Base-by-base conservation (phyloP, 1,284 basidiomycete species). In the Pyrrhoderma noxium region DNA sequence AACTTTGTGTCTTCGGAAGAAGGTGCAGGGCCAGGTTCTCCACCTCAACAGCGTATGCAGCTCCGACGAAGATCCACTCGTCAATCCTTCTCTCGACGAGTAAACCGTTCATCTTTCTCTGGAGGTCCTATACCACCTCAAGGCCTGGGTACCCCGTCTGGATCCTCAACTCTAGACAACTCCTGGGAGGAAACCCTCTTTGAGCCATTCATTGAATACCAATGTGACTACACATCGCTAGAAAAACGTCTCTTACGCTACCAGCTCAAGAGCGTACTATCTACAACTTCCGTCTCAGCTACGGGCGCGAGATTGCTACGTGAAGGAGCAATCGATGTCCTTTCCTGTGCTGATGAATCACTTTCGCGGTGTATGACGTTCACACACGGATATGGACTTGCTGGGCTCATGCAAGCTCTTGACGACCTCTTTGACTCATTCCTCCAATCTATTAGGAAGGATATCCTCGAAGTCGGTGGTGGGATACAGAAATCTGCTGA, bases 111-210 rank as follows among this genome's bases (percentile, higher is more conserved):
- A 8, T 67, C 72, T 2, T 64, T 67, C 8, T 60, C 62, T 35
- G 63, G 64, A 23, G 51, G 58, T 31, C 49, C 55, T 21, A 23
- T 46, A 3, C 52, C 8, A 21, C 16, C 27, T 18, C 16, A 42
- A n/a, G 27, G 27, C 5, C 11, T 31, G 27, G 56, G 61, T 7
- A 54, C 61, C 13, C 63, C 68, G 41, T 54, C 60, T n/a, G 59
- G 64, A 27, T 56, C 64, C 18, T 43, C 61, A 13, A 73, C 76
- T 42, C 60, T 60, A 18, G 71, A 70, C 8, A 67, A 79, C 56
- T 82, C 82, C 45, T 96, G 93, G 93, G 91, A 95, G 61, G 83
- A 85, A 49, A 82, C 86, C 37, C 72, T 96, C 8, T 94, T 93
- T 65, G 91, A 93, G 62, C 90, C 93, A 0, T 96, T 95, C 70